Percentiles rank a stretch among this genome's conserved stretches.
Evolutionary conservation across 768 basidiomycete species (phyloP).

Genomic region (Kwoniella dendrophila): DNA sequence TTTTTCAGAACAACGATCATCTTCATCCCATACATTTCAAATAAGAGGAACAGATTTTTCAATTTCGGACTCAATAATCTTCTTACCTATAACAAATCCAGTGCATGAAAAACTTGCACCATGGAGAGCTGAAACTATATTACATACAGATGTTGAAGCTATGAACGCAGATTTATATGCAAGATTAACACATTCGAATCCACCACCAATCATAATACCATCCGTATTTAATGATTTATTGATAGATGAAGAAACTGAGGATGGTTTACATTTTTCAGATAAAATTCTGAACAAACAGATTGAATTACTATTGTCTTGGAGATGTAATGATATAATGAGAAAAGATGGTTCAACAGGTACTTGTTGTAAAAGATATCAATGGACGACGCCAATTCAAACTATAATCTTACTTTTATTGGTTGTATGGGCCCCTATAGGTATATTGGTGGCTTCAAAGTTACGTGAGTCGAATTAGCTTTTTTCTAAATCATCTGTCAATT

Average conservation of each 20-base stretch:
- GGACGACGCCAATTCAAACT: slow-evolving; percentile 59
- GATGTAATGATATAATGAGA: slow-evolving; percentile 68
- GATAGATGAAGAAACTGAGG: slow-evolving; percentile 71
- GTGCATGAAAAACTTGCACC: slow-evolving; percentile 67
- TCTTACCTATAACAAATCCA: slow-evolving; percentile 76
- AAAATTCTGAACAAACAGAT: slow-evolving; percentile 69
- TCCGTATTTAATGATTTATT: slow-evolving; percentile 80
- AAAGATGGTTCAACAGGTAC: slow-evolving; percentile 63
- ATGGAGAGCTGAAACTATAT: slow-evolving; percentile 70
- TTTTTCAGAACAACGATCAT: too few species aligned
- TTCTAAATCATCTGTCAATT: not conserved
- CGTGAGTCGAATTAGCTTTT: slow-evolving; percentile 36
- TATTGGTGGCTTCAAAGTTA: slow-evolving; percentile 55
- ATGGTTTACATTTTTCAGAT: slow-evolving; percentile 80
- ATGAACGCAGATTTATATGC: slow-evolving; percentile 87
- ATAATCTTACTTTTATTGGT: slow-evolving; percentile 45
- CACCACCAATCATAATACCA: slow-evolving; percentile 64
- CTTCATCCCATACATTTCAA: not conserved
- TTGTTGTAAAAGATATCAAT: slow-evolving; percentile 77
- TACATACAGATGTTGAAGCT: slow-evolving; percentile 76
- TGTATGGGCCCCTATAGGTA: slow-evolving; percentile 60
- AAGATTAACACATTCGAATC: slow-evolving; percentile 60
- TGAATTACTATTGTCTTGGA: slow-evolving; percentile 73
- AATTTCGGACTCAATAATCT: slow-evolving; percentile 73
- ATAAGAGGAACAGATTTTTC: slow-evolving; percentile 22